Base-by-base conservation (phyloP, 1,284 basidiomycete genomes). In the Cryptococcus sp. region DNA sequence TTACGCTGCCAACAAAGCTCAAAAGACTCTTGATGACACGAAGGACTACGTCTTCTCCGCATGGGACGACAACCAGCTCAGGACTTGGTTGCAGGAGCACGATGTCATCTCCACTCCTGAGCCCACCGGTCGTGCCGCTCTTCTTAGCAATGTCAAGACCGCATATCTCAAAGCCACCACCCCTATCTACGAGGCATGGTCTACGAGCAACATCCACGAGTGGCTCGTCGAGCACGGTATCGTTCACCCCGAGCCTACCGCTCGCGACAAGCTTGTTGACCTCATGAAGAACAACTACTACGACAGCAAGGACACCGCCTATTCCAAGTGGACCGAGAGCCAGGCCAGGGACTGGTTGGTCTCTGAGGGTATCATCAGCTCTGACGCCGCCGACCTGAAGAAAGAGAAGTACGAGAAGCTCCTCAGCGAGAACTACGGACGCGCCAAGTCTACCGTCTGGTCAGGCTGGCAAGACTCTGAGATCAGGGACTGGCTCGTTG, bases 1-100 rank as follows among this genome's bases (percentile, higher is more conserved):
- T 4, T 70, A 83, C 45, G 81, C 84, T n/a, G 84, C 83, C 17
- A 79, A 78, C 15, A 81, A 82, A 43, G 81, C 81, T 19, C 55
- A 62, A 27, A 69, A 70, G 62, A 69, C 68, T 52, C 75, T 93
- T 42, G 87, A 93, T 57, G 85, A 89, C 62, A 78, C 86, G 35
- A 89, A 86, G 73, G 92, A 96, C 77, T 94, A 93, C 67, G 79
- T 93, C 7, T 94, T 90, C 75, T 91, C 89, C 0, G 84, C 87
- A 2, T 95, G 93, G 93, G 85, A 88, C 60, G 90, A 95, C 67
- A 87, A 83, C 69, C 81, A 83, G 61, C 78, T 77, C 57, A 57
- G 76, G 56, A 75, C 75, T 0, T 96, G 88, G 79, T 85, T 94
- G 49, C 85, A 88, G 67, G 82, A 87, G 46, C 86, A 90, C 70